Evolutionary conservation across 2,329 filamentous ascomycete species (phyloP).

Genomic region (Aureobasidium sp.): DNA sequence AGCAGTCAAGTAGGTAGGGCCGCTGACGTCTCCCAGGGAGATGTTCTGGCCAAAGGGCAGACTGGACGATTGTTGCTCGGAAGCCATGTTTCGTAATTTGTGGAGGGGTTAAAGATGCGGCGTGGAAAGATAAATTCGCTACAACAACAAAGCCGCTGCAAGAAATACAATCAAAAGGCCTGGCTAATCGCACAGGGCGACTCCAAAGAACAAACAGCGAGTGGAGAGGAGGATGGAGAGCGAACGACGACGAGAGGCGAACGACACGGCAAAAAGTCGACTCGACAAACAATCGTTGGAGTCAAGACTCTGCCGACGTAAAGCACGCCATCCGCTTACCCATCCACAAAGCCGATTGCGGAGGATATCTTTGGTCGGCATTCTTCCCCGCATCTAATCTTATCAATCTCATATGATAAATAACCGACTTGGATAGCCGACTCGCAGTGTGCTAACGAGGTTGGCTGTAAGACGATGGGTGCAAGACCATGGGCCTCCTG

Average conservation of each 20-base stretch:
- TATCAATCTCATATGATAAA: not conserved
- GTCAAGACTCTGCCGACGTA: not conserved
- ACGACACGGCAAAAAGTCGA: slow-evolving; percentile 2
- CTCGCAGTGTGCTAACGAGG: too few relatives aligned
- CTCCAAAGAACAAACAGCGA: slow-evolving; percentile 3
- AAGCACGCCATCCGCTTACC: slow-evolving; percentile 6
- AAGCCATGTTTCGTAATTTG: not conserved
- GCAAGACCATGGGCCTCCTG: too few relatives aligned
- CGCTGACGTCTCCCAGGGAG: slow-evolving; percentile 55
- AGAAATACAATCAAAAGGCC: not conserved
- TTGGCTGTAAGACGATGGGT: too few relatives aligned
- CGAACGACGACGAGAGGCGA: not conserved
- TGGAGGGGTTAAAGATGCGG: not conserved
- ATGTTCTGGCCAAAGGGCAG: slow-evolving; percentile 46
- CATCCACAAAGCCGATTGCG: not conserved
- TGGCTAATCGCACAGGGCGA: slow-evolving; percentile 2
- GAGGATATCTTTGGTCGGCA: not conserved
- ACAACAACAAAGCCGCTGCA: not conserved
- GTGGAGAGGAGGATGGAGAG: not conserved
- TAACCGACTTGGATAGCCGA: too few relatives aligned
- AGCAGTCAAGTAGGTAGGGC: slow-evolving; percentile 85
- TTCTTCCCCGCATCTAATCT: not conserved
- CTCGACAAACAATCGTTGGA: not conserved
- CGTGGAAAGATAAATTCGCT: not conserved
- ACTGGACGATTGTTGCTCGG: slow-evolving; percentile 32